These are phyloP conservation scores for Pleurotus citrinopileatus DNA, from an alignment of 768 basidiomycete species.

Conservation along the genomic window DNA sequence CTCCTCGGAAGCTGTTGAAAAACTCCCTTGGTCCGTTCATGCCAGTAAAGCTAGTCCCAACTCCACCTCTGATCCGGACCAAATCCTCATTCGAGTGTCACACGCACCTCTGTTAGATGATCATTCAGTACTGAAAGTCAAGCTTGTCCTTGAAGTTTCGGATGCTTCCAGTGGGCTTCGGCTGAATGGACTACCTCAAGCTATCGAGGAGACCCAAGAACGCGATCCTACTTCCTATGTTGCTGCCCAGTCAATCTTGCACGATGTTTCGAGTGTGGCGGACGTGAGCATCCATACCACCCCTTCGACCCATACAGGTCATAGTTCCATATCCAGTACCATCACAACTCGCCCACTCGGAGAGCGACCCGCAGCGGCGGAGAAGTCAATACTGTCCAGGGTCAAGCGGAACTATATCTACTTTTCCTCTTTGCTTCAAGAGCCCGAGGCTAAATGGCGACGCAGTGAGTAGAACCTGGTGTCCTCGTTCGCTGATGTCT, in stretches of 20 bases:
- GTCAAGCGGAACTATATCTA: conserved; percentile 96
- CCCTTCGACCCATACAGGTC: conserved; percentile 54
- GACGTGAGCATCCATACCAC: conserved; percentile 67
- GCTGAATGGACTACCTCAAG: conserved; percentile 81
- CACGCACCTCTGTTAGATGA: conserved; percentile 72
- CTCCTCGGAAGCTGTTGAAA: conserved; percentile 68
- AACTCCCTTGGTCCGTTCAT: conserved; percentile 69
- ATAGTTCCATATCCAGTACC: conserved; percentile 41
- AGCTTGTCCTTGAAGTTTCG: conserved; percentile 77
- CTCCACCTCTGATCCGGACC: conserved; percentile 34
- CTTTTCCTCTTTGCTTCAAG: conserved; percentile 94
- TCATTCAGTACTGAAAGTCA: conserved; percentile 79
- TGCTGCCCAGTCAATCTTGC: conserved; percentile 62
- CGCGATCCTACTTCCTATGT: conserved; percentile 60
- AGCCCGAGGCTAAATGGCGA: conserved; percentile 98
- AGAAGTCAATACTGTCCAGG: conserved; percentile 82
- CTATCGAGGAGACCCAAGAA: conserved; percentile 62
- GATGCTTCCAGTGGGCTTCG: conserved; percentile 73
- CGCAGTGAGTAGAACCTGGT: conserved; percentile 70
- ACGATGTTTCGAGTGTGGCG: conserved; percentile 69
- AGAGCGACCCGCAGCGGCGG: conserved; percentile 57
- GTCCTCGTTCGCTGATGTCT: conserved; percentile 11
- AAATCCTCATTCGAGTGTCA: conserved; percentile 61
- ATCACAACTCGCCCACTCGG: conserved; percentile 32
- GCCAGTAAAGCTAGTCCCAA: conserved; percentile 48